Evolutionary conservation across 129 eudicot genomes (phyloP).

Genomic region (Apium graveolens): DNA sequence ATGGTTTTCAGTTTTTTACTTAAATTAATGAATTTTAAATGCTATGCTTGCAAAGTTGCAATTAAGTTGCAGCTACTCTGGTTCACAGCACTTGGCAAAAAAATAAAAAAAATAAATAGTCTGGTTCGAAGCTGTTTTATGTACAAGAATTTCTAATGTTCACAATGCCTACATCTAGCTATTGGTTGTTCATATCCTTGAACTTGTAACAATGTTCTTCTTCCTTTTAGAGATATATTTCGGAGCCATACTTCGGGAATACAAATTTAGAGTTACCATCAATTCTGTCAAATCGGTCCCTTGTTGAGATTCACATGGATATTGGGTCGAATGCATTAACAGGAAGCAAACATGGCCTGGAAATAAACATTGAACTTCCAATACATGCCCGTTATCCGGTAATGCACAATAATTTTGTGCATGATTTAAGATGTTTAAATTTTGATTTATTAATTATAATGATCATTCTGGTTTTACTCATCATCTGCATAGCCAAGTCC

Average conservation of each 20-base stretch:
- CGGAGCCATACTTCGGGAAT: slow-evolving; percentile 66
- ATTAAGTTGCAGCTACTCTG: not conserved
- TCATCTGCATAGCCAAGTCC: too few relatives aligned
- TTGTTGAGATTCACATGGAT: slow-evolving; percentile 72
- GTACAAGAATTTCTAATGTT: not conserved
- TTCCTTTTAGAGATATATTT: slow-evolving; percentile 31
- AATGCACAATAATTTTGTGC: slow-evolving; percentile 11
- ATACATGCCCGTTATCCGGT: slow-evolving; percentile 82
- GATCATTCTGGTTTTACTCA: too few relatives aligned
- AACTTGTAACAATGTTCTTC: not conserved
- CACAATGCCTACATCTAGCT: not conserved
- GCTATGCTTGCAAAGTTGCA: not conserved
- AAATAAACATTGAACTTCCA: slow-evolving; percentile 51
- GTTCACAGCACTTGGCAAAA: too few relatives aligned
- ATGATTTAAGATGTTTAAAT: not conserved
- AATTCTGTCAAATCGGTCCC: slow-evolving; percentile 53
- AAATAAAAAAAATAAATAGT: too few relatives aligned
- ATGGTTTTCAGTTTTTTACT: not conserved
- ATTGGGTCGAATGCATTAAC: slow-evolving; percentile 20
- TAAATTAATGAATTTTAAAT: not conserved
- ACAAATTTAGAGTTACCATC: slow-evolving; percentile 81
- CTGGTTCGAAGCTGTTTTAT: too few relatives aligned
- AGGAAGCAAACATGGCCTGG: slow-evolving; percentile 29
- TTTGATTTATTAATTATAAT: too few relatives aligned
- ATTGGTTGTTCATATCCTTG: not conserved